Conservation (phyloP, 306 rosid genomes). For the Quercus alba region DNA sequence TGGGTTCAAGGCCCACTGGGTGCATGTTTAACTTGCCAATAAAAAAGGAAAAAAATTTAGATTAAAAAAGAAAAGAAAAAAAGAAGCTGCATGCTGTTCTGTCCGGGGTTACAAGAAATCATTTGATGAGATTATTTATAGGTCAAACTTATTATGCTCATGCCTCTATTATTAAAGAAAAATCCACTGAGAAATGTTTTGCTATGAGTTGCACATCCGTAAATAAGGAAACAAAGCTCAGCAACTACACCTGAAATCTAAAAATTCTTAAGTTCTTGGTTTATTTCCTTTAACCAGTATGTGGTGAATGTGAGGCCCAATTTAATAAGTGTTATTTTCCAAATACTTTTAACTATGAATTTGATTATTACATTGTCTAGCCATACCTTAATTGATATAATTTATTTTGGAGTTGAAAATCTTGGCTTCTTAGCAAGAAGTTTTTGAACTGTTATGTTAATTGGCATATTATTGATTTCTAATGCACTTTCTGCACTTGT, state of each 20-base stretch:
- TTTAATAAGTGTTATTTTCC: background rate
- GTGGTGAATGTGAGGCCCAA: background rate
- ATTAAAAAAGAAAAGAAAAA: too few species aligned
- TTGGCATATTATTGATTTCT: slow-evolving; percentile 6
- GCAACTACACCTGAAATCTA: background rate
- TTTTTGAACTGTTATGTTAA: background rate
- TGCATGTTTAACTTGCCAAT: too few species aligned
- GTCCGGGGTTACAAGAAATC: background rate
- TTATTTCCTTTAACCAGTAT: background rate
- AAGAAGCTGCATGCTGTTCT: too few species aligned
- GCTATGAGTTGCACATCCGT: background rate
- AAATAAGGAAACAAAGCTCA: background rate
- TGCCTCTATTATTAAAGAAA: background rate
- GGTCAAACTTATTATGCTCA: background rate
- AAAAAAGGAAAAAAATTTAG: too few species aligned
- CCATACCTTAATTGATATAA: background rate
- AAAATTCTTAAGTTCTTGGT: background rate
- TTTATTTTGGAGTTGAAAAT: background rate
- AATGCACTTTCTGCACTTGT: slow-evolving; percentile 19
- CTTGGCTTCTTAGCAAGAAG: slow-evolving; percentile 9
- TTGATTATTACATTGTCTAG: background rate
- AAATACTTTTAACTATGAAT: background rate
- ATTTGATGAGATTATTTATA: background rate
- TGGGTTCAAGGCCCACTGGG: too few species aligned
- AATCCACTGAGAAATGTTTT: background rate